Evolutionary conservation across 768 basidiomycete genomes (phyloP), one percentile per base, ranked within the genome.

Genomic region (Boletus speciosus): DNA sequence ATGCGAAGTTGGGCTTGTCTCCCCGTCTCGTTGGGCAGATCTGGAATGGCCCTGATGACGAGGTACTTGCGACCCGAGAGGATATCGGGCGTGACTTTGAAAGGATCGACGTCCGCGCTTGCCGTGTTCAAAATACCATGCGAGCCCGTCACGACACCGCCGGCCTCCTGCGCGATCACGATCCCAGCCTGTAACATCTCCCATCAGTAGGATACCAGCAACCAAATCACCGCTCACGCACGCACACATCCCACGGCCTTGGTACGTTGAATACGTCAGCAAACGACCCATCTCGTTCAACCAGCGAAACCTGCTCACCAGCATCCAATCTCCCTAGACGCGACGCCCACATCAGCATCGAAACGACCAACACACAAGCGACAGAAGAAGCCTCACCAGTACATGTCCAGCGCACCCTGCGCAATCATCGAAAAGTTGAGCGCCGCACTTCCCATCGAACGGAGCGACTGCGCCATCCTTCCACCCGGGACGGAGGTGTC

Each of bases 131-230:
- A 76, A 9, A 70, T 69, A 21, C 69, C 72, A 47, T 86, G 78
- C 46, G 84, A 85, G 34, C 91, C 93, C 16, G 88, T 86, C 31
- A 90, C 83, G 11, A 86, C 73, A 14, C 87, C 82, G 6, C 96
- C 96, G 0, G 95, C 90, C 68, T 96, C 96, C 56, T 90, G 81
- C 0, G 90, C 88, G 56, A 98, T 95, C 61, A 96, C 85, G 12
- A 90, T 84, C 0, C 94, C 96, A 3, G 96, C 93, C 76, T 83
- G 61, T 10, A n/a, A 35, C 12, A n/a, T 21, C 15, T 2, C 44
- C 14, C 9, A 16, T 51, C 43, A 58, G 52, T 3, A 48, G 4
- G 4, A 38, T 25, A 37, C 36, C 8, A 29, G 19, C 31, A 11
- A 29, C 3, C 35, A 12, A 39, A 27, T 5, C 23, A 34, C 3